These are phyloP conservation scores for Trametes hirsuta DNA, from an alignment of 1,284 basidiomycete species.

Conservation along the genomic window DNA sequence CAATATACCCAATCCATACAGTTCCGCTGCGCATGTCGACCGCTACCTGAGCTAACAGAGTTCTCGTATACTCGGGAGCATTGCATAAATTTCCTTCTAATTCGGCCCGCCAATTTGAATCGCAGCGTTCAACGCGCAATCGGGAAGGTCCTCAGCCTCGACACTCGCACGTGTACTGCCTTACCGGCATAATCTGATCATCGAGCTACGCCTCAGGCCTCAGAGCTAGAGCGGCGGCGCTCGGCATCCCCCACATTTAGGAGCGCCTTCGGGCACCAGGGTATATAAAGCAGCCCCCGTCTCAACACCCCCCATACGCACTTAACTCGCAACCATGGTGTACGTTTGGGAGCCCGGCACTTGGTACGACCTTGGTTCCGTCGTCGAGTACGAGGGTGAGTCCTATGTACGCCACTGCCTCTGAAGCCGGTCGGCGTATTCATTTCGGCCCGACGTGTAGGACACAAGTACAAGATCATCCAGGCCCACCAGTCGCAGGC, in stretches of 20 bases:
- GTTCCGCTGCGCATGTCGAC: too few relatives aligned
- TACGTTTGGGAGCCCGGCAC: conserved; percentile 65
- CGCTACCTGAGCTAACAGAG: too few relatives aligned
- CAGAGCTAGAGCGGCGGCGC: conserved; percentile 11
- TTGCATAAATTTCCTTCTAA: too few relatives aligned
- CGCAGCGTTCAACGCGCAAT: too few relatives aligned
- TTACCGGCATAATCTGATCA: conserved; percentile 19
- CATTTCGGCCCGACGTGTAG: conserved; percentile 37
- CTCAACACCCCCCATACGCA: neutral
- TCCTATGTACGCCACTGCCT: neutral
- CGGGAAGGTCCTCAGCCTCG: too few relatives aligned
- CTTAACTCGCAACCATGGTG: conserved; percentile 38
- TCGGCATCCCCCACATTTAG: conserved; percentile 10
- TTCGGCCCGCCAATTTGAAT: too few relatives aligned
- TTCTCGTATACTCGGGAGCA: too few relatives aligned
- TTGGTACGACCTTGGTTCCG: conserved; percentile 56
- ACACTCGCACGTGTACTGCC: conserved; percentile 11
- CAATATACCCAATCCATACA: too few relatives aligned
- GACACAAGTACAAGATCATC: conserved; percentile 65
- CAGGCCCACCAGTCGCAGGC: conserved; percentile 73
- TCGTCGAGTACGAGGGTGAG: conserved; percentile 63
- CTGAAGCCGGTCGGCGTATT: neutral
- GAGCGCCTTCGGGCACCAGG: neutral
- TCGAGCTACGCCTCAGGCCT: conserved; percentile 4
- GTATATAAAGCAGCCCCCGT: conserved; percentile 15